Evolutionary conservation across 2,329 filamentous ascomycete genomes (phyloP).

Genomic region (Botryotinia narcissicola): DNA sequence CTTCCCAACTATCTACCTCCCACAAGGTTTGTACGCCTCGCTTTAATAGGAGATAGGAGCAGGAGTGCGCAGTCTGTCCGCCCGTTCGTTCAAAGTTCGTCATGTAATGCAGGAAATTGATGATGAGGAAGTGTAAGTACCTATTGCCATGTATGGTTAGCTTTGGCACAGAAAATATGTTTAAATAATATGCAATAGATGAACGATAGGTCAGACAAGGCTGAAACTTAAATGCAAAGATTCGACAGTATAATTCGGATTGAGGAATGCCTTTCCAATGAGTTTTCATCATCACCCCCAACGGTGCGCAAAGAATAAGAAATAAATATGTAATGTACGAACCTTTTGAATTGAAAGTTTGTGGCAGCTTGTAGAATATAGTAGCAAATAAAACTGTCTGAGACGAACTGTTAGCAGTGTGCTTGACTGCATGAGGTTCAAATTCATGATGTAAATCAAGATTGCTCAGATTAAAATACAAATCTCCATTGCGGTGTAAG

Average conservation of each 20-base stretch:
- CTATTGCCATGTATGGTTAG: conserved; percentile 28
- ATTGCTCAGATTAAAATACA: conserved; percentile 40
- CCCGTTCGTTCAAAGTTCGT: conserved; percentile 48
- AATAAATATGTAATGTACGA: conserved; percentile 28
- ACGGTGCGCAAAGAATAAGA: conserved; percentile 9
- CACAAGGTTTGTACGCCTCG: conserved; percentile 44
- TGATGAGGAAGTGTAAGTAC: conserved; percentile 33
- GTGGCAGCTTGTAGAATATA: background rate
- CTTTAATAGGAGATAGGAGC: conserved; percentile 39
- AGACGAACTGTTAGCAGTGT: background rate
- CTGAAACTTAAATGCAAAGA: conserved; percentile 44
- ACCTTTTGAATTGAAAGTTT: conserved; percentile 32
- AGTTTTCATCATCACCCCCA: conserved; percentile 39
- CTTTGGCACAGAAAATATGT: conserved; percentile 6
- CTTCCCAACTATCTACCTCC: conserved; percentile 38
- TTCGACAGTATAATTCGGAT: conserved; percentile 41
- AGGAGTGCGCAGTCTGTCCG: conserved; percentile 44
- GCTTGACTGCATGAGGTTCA: background rate
- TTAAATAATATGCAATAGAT: conserved; percentile 4
- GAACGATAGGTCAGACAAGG: conserved; percentile 44
- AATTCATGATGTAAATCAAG: conserved; percentile 16
- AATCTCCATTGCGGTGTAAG: conserved; percentile 41
- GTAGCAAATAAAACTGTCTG: conserved; percentile 1
- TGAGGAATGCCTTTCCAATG: conserved; percentile 42
- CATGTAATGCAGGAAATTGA: conserved; percentile 36